Conservation (phyloP, 345 rosid genomes). For the Eucalyptus sp. region DNA sequence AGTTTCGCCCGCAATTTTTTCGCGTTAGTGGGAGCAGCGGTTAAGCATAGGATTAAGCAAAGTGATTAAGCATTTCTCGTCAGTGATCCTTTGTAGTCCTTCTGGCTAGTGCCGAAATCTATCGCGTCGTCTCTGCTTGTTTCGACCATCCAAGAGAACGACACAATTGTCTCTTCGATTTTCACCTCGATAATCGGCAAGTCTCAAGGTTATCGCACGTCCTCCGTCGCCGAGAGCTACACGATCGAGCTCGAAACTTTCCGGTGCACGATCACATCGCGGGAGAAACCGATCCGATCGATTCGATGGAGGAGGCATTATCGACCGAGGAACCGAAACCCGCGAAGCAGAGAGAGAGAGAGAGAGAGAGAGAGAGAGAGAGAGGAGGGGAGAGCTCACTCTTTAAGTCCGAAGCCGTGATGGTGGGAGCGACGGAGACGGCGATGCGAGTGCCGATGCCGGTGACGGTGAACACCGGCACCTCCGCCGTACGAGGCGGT, state of each 20-base stretch:
- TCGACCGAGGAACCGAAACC: neutral
- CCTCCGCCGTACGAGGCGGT: slow-evolving; percentile 15
- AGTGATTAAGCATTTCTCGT: neutral
- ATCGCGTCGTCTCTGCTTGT: neutral
- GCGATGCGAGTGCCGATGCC: slow-evolving; percentile 52
- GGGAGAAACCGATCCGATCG: neutral
- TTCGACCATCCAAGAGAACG: neutral
- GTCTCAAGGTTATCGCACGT: neutral
- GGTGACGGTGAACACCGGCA: slow-evolving; percentile 42
- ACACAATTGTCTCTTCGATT: neutral
- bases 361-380: neutral
- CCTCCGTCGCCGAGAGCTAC: neutral
- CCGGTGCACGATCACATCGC: neutral
- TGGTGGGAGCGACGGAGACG: slow-evolving; percentile 28
- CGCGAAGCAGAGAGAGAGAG: neutral
- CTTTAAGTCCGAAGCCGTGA: slow-evolving; percentile 33
- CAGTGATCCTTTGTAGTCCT: neutral
- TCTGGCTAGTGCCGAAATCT: neutral
- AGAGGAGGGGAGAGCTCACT: slow-evolving; percentile 8
- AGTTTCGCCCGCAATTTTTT: neutral
- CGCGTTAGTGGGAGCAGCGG: neutral
- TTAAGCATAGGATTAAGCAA: neutral
- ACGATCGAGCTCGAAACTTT: neutral
- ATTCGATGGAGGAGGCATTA: neutral
- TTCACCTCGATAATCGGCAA: neutral